Evolutionary conservation across 495 filamentous ascomycete genomes (phyloP), one percentile per base, ranked within the genome.

Genomic region (Penicillium steckii): DNA sequence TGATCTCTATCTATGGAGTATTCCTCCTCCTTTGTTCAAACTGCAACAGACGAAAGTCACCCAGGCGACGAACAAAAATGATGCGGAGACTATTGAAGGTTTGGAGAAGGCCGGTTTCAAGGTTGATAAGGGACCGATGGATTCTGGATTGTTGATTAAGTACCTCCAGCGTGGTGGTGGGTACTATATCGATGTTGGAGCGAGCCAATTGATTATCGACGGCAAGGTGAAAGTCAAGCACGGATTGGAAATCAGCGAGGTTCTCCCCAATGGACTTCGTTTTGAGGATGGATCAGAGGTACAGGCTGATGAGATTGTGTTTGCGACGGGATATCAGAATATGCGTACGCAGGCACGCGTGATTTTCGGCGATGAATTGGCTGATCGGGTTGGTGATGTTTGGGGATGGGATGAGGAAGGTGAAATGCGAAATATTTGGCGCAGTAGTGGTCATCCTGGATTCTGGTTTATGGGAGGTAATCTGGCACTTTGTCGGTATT

Each of bases 391-490:
- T 0, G 74, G 75, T 8, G 80, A 87, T 67, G 82, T 93, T 30
- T 96, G 90, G 90, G 90, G 87, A 0, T 80, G 87, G 52, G 80
- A 94, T 52, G 74, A 82, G 19, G 88, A 93, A 62, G 90, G 89
- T 5, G 90, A 95, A 71, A 73, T 83, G 61, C 77, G 76, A 8
- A 78, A 73, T 2, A 88, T 95, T 57, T 95, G 88, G 89, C 76
- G 80, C 4, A 72, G 62, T 37, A 86, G 76, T 15, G 87, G 88
- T 0, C 87, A 91, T 57, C 85, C 85, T 0, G 87, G 87, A 0
- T 83, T 93, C 48, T 96, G 89, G 89, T 86, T 89, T 63, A 88
- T 91, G 72, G 90, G 89, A 0, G 90, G 90, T 0, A 93, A 89
- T 68, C 64, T 94, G 21, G 86, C 86, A 12, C 59, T 92, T 49